phyloP scores from a whole-genome alignment of 257 asterid species.

The Solanum tacnaense region DNA sequence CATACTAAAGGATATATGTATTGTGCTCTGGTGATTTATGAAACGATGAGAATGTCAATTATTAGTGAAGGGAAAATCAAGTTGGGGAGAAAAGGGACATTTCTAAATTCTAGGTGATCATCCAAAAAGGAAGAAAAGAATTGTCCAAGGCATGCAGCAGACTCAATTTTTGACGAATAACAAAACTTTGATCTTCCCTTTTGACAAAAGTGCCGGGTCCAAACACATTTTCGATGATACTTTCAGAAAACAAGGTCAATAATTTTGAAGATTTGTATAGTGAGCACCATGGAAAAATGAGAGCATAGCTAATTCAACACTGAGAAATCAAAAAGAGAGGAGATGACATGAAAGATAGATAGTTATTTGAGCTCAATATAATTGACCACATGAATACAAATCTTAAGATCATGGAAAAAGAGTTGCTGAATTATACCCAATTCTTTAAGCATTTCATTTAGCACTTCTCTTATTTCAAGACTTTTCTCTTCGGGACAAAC shows the following conservation, averaged over 20 bases:
- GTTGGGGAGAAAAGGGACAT: not conserved
- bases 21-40: not conserved
- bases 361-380: not conserved
- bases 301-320: not conserved
- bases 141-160: not conserved
- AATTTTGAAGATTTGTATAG: not conserved
- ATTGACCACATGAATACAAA: not conserved
- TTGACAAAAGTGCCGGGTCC: not conserved
- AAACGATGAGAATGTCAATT: not conserved
- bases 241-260: not conserved
- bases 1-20: not conserved
- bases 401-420: not conserved
- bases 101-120: not conserved
- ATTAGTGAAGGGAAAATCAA: not conserved
- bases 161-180: not conserved
- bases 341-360: not conserved
- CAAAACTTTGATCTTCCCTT: not conserved
- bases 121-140: not conserved
- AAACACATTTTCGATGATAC: not conserved
- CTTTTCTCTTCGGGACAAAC: not conserved
- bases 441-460: not conserved
- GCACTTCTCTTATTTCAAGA: not conserved
- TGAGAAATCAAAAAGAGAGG: not conserved
- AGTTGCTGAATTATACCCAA: not conserved
- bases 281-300: not conserved